Base-by-base conservation (phyloP, 495 filamentous ascomycete genomes). In the Immersiella caudata region DNA sequence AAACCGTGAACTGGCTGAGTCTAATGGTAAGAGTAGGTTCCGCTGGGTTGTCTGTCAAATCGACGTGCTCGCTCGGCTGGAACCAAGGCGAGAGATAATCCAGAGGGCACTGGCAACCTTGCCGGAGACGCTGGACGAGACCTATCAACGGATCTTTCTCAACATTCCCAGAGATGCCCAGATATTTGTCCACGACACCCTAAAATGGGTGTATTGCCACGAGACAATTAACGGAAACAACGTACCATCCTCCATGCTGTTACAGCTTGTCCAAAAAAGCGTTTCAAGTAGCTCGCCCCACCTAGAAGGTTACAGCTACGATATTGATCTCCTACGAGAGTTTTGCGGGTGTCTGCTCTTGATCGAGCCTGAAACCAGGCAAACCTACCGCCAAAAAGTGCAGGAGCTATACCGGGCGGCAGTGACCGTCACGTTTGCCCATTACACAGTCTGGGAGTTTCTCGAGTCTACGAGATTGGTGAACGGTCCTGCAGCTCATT, bases 11-110 rank as follows among this genome's bases (percentile, higher is more conserved):
- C 6, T 25, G 3, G 51, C 9, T 22, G 6, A n/a, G 6, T n/a
- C 18, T 11, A 25, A n/a, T n/a, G n/a, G n/a, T n/a, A 70, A 78
- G 66, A 78, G 79, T 22, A 83, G 82, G 80, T 83, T 83, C 61
- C 79, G 80, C 22, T 84, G 79, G 82, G 78, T 74, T 9, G 75
- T 78, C 6, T 82, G 80, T 66, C 81, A 83, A 65, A 68, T 84
- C 8, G 78, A 82, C 57, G 70, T 75, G 0, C 59, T 84, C 7
- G 68, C 74, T 29, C 73, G 74, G 22, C 29, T 69, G 57, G 6
- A 22, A 63, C 46, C 56, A 64, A 6, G 12, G 9, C 3, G 65
- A 72, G 29, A 33, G 8, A 8, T 8, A 14, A 64, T 81, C 24
- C 6, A 57, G 7, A 60, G 69, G 22, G 74, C 76, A 9, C 60